These are phyloP conservation scores for Rubus idaeus DNA, from an alignment of 306 rosid species.

Conservation along the genomic window DNA sequence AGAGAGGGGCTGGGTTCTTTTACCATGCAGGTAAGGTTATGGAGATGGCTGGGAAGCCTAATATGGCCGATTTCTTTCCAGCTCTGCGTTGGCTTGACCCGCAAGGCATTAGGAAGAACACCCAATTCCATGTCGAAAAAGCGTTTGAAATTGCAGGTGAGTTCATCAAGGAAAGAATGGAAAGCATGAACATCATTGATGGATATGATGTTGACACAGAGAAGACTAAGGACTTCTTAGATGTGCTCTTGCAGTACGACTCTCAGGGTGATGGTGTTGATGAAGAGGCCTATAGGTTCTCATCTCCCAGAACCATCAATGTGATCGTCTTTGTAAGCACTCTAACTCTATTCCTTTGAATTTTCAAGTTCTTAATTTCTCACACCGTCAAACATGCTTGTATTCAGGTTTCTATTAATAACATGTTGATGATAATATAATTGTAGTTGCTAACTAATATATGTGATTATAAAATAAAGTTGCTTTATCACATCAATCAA, in stretches of 20 bases:
- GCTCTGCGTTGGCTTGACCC: constrained; percentile 63
- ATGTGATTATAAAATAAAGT: too few relatives aligned
- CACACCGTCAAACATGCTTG: too few relatives aligned
- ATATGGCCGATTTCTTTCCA: constrained; percentile 71
- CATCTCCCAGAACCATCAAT: constrained; percentile 51
- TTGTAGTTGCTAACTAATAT: too few relatives aligned
- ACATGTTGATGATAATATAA: too few relatives aligned
- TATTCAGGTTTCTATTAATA: too few relatives aligned
- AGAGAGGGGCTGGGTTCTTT: constrained; percentile 63
- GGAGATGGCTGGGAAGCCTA: constrained; percentile 84
- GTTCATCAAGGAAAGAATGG: constrained; percentile 64
- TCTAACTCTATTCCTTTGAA: background rate
- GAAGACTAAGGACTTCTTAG: constrained; percentile 55
- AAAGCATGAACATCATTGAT: constrained; percentile 19
- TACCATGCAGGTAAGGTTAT: constrained; percentile 61
- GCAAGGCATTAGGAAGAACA: constrained; percentile 66
- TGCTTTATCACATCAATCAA: too few relatives aligned
- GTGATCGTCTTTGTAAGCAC: constrained; percentile 56
- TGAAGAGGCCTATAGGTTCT: constrained; percentile 34
- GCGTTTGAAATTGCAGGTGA: constrained; percentile 73
- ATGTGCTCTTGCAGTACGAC: constrained; percentile 61
- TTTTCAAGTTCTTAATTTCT: background rate
- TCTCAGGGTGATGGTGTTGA: constrained; percentile 42
- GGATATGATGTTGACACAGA: constrained; percentile 5
- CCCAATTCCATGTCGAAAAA: constrained; percentile 59